Base-by-base conservation (phyloP, 2,329 filamentous ascomycete genomes). In the Coniella lustricola region DNA sequence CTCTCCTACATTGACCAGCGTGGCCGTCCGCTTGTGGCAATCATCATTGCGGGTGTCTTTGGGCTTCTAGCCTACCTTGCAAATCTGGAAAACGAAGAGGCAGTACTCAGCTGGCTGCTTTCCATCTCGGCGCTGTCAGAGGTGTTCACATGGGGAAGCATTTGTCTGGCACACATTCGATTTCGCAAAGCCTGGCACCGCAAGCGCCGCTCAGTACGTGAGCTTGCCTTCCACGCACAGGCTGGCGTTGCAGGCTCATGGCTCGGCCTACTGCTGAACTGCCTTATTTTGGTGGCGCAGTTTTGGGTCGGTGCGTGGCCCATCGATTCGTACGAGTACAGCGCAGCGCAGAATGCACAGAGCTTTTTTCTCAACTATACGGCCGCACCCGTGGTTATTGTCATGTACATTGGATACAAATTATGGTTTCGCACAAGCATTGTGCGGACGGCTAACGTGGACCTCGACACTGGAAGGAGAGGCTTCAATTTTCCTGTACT, bases 101-200 rank as follows among this genome's bases (percentile, higher is more conserved):
- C 74, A 25, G 81, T 87, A 4, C 86, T 95, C 55, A 76, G 79
- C 59, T 95, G 90, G 90, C 79, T 95, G 65, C 74, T 87, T 36
- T 79, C 85, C 51, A 74, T 89, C 41, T 87, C 84, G 1, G 85
- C 82, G 41, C 74, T 90, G 20, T 85, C 82, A 9, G 83, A 79
- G 39, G 77, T 89, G 62, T 87, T 90, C 69, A 90, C 85, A 4
- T 90, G 87, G 87, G 80, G 75, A 48, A 86, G 86, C 55, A 91
- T 95, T 64, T 95, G 89, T 65, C 70, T 94, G n/a, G 80, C 85
- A 20, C 90, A 96, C 67, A 94, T 96, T 61, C 88, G 90, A 48
- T 96, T 96, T 77, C 87, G 90, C 54, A 69, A 70, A 21, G 87
- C 83, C n/a, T 95, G 89, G 88, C 74, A 72, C 38, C 61, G 69